Evolutionary conservation across 129 eudicot species (phyloP).

Genomic region (Lactuca saligna): DNA sequence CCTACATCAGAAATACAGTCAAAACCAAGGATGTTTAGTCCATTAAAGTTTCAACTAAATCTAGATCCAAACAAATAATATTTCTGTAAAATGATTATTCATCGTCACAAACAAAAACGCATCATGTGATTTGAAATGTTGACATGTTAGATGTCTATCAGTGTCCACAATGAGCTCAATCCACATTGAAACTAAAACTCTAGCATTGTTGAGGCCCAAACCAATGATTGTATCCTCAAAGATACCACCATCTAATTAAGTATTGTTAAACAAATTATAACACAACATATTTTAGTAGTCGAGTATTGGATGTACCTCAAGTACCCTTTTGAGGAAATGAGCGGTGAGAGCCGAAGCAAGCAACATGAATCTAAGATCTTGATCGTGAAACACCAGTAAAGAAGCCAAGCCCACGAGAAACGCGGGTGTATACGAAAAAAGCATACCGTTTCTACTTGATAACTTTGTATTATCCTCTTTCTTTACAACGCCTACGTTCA

Average conservation of each 20-base stretch:
- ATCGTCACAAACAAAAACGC: too few relatives aligned
- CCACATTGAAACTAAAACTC: too few relatives aligned
- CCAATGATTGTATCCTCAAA: background rate
- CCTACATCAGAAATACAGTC: conserved; percentile 25
- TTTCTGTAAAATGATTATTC: too few relatives aligned
- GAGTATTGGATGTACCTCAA: conserved; percentile 44
- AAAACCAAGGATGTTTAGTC: too few relatives aligned
- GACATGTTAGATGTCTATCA: too few relatives aligned
- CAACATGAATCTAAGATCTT: conserved; percentile 45
- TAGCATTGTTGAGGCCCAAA: too few relatives aligned
- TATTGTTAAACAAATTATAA: too few relatives aligned
- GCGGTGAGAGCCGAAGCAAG: conserved; percentile 46
- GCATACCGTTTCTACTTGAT: conserved; percentile 48
- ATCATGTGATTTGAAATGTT: too few relatives aligned
- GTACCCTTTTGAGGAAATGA: conserved; percentile 64
- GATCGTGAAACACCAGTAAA: conserved; percentile 35
- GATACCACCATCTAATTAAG: background rate
- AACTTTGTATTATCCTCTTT: conserved; percentile 20
- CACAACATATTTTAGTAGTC: background rate
- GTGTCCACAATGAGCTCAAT: too few relatives aligned
- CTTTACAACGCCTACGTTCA: conserved; percentile 19
- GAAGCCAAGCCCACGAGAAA: conserved; percentile 45
- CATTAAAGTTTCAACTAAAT: too few relatives aligned
- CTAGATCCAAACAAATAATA: background rate
- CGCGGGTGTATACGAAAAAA: conserved; percentile 44